Evolutionary conservation across 2,329 filamentous ascomycete genomes (phyloP), one percentile per base, ranked within the genome.

Genomic region (Cytospora chrysosperma): DNA sequence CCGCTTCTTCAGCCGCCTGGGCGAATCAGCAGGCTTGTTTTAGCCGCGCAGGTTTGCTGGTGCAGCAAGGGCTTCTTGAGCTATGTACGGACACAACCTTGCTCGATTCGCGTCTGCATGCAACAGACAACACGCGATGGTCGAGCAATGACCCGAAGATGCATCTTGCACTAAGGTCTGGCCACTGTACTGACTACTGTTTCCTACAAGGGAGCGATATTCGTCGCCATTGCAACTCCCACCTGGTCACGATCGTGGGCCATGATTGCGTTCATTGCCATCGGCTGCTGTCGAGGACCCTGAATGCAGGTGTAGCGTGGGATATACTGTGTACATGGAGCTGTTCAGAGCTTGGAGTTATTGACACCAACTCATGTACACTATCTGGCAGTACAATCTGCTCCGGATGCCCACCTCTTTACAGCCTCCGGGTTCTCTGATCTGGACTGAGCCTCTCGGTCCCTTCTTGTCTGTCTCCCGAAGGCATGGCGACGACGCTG

Each of bases 41-140:
- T 61, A 61, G 59, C 59, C 59, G 59, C 59, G 59, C 59, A 61
- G 40, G 28, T 50, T 49, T 34, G 28, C 47, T 49, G 17, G 24
- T 47, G 32, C n/a, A 47, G 26, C 55, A 47, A n/a, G 37, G 28
- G n/a, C n/a, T n/a, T n/a, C n/a, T 57, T 37, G 10, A 37, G 40
- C 54, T 26, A 13, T 47, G 24, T n/a, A 53, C 6, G 2, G 24
- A n/a, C 50, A 21, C 10, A 19, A 21, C 43, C 4, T 6, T 37
- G 34, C 10, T 24, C 12, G n/a, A 21, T 24, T n/a, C 43, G 43
- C 43, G 43, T 47, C 43, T 47, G 43, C 43, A 47, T 47, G 43
- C 43, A 24, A 47, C 43, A n/a, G 13, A 47, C 43, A n/a, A 47
- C 43, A 47, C 7, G 19, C 19, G 40, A 21, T 47, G 40, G 40